Conservation (phyloP, 2,329 filamentous ascomycete genomes). For the Trichophyton benhamiae region DNA sequence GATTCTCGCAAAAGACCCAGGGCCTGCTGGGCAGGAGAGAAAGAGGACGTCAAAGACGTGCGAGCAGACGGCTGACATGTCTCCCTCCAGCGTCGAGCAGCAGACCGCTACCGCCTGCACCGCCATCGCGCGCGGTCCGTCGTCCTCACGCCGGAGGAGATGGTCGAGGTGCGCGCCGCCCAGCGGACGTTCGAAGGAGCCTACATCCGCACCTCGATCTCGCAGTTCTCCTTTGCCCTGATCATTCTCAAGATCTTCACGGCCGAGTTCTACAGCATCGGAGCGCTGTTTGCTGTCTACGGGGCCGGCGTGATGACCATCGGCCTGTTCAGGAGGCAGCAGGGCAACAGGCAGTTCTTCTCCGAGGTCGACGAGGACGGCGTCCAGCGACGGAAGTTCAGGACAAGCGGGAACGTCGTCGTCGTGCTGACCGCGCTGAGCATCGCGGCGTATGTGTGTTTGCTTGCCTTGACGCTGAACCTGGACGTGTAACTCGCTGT, state of each 20-base stretch:
- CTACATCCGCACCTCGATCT: slow-evolving; percentile 86
- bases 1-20: background rate
- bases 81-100: slow-evolving; percentile 46
- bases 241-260: slow-evolving; percentile 96
- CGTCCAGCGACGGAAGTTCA: slow-evolving; percentile 48
- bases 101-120: slow-evolving; percentile 64
- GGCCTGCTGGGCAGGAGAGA: background rate
- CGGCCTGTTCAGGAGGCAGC: slow-evolving; percentile 71
- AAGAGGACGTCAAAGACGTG: background rate
- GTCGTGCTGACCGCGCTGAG: slow-evolving; percentile 50
- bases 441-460: slow-evolving; percentile 48
- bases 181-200: slow-evolving; percentile 96
- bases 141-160: slow-evolving; percentile 66
- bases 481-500: slow-evolving; percentile 13
- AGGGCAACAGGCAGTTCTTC: slow-evolving; percentile 93
- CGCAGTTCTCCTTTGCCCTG: slow-evolving; percentile 88
- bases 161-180: slow-evolving; percentile 87
- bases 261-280: slow-evolving; percentile 88
- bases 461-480: slow-evolving; percentile 48
- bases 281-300: slow-evolving; percentile 89
- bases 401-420: slow-evolving; percentile 55
- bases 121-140: slow-evolving; percentile 75
- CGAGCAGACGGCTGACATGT: background rate
- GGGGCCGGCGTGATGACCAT: slow-evolving; percentile 73
- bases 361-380: slow-evolving; percentile 45